phyloP scores from a whole-genome alignment of 1,284 basidiomycete species.

The Moniliophthora roreri region DNA sequence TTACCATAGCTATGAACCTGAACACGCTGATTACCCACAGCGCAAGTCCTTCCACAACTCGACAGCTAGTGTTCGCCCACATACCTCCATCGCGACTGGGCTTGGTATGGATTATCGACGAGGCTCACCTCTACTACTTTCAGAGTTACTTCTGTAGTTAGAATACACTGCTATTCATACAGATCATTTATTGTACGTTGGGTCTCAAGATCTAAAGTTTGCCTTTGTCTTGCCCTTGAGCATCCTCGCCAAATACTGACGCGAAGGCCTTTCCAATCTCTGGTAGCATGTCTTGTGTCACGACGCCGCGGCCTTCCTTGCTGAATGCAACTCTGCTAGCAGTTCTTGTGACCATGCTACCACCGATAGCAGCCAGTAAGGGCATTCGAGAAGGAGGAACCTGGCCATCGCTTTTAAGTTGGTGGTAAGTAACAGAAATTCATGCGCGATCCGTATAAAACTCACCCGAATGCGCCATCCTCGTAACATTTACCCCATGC shows the following conservation, averaged over 20 bases:
- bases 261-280: constrained; percentile 75
- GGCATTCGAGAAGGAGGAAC: constrained; percentile 68
- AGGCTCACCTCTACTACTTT: too few species aligned
- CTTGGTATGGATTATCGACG: too few species aligned
- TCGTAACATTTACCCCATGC: constrained; percentile 96
- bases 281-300: constrained; percentile 88
- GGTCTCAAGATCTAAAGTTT: constrained; percentile 28
- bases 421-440: constrained; percentile 6
- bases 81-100: too few species aligned
- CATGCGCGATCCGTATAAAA: constrained; percentile 10
- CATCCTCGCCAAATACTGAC: constrained; percentile 65
- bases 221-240: constrained; percentile 37
- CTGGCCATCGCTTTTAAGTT: constrained; percentile 42
- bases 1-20: too few species aligned
- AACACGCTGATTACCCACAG: too few species aligned
- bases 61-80: too few species aligned
- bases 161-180: too few species aligned
- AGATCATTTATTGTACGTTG: too few species aligned
- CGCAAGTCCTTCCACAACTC: too few species aligned
- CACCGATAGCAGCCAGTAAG: constrained; percentile 85
- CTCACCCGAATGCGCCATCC: constrained; percentile 73
- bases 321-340: constrained; percentile 77
- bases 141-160: too few species aligned
- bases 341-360: constrained; percentile 84
- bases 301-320: constrained; percentile 77